Evolutionary conservation across 2,329 filamentous ascomycete genomes (phyloP).

Genomic region (Colletotrichum limetticola): DNA sequence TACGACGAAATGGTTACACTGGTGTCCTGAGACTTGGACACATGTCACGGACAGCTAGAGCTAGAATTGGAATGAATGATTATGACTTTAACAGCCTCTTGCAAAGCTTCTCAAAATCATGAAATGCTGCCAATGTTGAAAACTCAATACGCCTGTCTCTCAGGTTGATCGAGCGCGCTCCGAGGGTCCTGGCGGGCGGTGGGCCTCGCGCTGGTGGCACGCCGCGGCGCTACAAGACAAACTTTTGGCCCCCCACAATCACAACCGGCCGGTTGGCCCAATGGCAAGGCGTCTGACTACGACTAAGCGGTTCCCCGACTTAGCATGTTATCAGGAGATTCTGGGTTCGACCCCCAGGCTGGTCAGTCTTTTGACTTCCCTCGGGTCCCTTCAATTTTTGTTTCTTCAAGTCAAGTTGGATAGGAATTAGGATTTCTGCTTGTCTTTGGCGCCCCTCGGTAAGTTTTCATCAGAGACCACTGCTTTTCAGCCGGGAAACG

Average conservation of each 20-base stretch:
- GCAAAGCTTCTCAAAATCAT: background rate
- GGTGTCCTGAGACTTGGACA: background rate
- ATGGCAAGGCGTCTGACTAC: slow-evolving; percentile 58
- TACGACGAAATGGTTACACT: background rate
- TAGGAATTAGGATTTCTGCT: too few species aligned
- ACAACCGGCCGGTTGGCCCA: slow-evolving; percentile 43
- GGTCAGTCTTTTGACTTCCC: slow-evolving; percentile 13
- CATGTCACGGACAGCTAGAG: background rate
- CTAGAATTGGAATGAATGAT: background rate
- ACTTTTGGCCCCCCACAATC: rapidly evolving
- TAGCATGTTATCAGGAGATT: slow-evolving; percentile 28
- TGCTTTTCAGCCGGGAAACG: too few species aligned
- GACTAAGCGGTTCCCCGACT: slow-evolving; percentile 30
- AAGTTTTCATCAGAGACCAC: too few species aligned
- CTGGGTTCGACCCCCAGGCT: slow-evolving; percentile 36
- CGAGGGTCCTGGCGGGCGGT: too few species aligned
- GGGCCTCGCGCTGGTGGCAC: too few species aligned
- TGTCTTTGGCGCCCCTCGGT: too few species aligned
- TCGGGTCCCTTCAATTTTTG: rapidly evolving
- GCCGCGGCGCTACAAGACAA: rapidly evolving
- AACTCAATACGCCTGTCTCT: background rate
- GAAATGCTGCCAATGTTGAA: rapidly evolving
- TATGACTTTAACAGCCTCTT: background rate
- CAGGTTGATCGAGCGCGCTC: too few species aligned
- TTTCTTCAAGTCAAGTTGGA: too few species aligned